phyloP scores from a whole-genome alignment of 495 filamentous ascomycete species.

The Penicillium ucsense region DNA sequence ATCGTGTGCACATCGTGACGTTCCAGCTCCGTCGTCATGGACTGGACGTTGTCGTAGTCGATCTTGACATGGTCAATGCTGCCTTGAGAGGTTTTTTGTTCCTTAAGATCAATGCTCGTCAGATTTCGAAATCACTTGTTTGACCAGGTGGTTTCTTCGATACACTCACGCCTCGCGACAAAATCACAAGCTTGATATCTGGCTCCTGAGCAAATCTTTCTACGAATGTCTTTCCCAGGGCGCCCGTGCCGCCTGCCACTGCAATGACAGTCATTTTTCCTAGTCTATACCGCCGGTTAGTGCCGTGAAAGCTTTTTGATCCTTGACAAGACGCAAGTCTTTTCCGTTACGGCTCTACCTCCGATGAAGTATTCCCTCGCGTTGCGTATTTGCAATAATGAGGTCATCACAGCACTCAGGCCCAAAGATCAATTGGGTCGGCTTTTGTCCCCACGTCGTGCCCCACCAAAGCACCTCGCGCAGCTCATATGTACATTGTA shows the following conservation, averaged over 20 bases:
- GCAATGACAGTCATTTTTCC: slow-evolving; percentile 33
- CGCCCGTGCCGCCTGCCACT: slow-evolving; percentile 45
- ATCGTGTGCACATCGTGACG: slow-evolving; percentile 40
- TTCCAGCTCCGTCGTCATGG: slow-evolving; percentile 31
- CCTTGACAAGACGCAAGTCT: neutral
- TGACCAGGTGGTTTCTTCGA: too few species aligned
- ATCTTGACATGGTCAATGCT: slow-evolving; percentile 17
- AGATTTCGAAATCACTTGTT: neutral
- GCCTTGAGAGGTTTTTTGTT: neutral
- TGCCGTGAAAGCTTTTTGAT: too few species aligned
- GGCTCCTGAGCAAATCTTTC: slow-evolving; percentile 28
- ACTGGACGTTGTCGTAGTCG: slow-evolving; percentile 33
- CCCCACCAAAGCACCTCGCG: slow-evolving; percentile 2
- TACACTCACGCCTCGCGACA: slow-evolving; percentile 26
- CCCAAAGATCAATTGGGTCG: neutral
- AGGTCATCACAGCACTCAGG: neutral
- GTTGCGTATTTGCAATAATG: neutral
- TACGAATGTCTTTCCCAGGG: slow-evolving; percentile 42
- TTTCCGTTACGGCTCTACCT: neutral
- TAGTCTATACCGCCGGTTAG: too few species aligned
- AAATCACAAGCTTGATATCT: slow-evolving; percentile 33
- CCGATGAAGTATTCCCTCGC: neutral
- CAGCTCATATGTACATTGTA: too few species aligned
- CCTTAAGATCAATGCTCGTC: neutral
- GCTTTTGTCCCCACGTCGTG: slow-evolving; percentile 2